A percentile compares a stretch with the other conserved stretches of the same genome.
Evolutionary conservation across 257 asterid species (phyloP).

Genomic region (Plantago elongata): DNA sequence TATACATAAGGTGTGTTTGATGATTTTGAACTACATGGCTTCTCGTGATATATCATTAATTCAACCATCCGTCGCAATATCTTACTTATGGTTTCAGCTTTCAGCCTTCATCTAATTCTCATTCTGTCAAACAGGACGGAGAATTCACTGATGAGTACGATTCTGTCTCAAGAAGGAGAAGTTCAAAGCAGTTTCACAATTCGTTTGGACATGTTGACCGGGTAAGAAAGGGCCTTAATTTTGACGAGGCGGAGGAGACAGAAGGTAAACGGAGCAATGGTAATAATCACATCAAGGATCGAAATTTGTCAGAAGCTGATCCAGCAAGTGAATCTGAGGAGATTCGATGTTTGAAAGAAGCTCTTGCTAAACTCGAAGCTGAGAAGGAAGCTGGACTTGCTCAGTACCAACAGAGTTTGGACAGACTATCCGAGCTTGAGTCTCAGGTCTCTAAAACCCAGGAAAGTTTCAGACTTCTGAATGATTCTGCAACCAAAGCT

Average conservation of each 20-base stretch:
- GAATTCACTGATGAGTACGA: slow-evolving; percentile 45
- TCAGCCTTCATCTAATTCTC: slow-evolving; percentile 19
- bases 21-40: too few relatives aligned
- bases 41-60: too few relatives aligned
- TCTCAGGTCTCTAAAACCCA: slow-evolving; percentile 52
- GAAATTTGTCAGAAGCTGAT: slow-evolving; percentile 19
- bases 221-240: slow-evolving; percentile 74
- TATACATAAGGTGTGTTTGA: too few relatives aligned
- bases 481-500: slow-evolving; percentile 66
- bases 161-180: slow-evolving; percentile 31
- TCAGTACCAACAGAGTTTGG: slow-evolving; percentile 62
- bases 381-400: slow-evolving; percentile 78
- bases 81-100: slow-evolving; percentile 13
- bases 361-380: slow-evolving; percentile 69
- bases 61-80: slow-evolving; percentile 12
- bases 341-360: slow-evolving; percentile 57
- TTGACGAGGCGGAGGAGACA: slow-evolving; percentile 52
- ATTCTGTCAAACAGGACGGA: slow-evolving; percentile 46
- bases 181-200: slow-evolving; percentile 31
- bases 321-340: slow-evolving; percentile 45
- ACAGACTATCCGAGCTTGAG: slow-evolving; percentile 59
- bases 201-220: slow-evolving; percentile 38
- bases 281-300: slow-evolving; percentile 21
- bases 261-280: slow-evolving; percentile 25
- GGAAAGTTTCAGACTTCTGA: slow-evolving; percentile 53